Percentiles rank a stretch among this genome's conserved stretches.
These are phyloP conservation scores for Brassica hybrid DNA, from an alignment of 441 rosid genomes.

Conservation along the genomic window DNA sequence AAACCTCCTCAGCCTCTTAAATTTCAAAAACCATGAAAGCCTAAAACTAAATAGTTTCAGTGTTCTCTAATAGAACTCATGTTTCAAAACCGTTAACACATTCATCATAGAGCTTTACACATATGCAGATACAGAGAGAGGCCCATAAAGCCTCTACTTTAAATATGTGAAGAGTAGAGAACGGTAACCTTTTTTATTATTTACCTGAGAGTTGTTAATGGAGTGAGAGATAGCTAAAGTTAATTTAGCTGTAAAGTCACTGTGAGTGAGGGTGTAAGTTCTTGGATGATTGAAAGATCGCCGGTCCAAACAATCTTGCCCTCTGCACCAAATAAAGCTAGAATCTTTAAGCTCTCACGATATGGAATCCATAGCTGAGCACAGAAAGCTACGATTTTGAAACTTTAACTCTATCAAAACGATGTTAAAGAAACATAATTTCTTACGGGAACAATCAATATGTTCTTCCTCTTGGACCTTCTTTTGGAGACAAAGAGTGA, in stretches of 20 bases:
- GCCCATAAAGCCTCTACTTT: background rate
- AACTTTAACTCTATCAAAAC: background rate
- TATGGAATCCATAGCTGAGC: background rate
- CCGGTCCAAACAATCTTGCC: slow-evolving; percentile 92
- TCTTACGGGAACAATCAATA: slow-evolving; percentile 60
- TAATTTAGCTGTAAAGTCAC: slow-evolving; percentile 78
- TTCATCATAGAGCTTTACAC: too few species aligned
- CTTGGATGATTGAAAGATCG: slow-evolving; percentile 90
- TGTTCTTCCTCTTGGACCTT: slow-evolving; percentile 57
- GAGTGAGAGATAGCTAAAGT: slow-evolving; percentile 89
- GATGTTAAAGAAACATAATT: background rate
- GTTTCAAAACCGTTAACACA: too few species aligned
- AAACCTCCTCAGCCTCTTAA: background rate
- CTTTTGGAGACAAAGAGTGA: slow-evolving; percentile 50
- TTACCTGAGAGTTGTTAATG: slow-evolving; percentile 90
- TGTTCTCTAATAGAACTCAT: too few species aligned
- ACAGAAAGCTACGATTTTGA: too few species aligned
- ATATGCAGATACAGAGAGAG: too few species aligned
- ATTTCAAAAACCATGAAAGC: background rate
- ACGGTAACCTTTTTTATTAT: background rate
- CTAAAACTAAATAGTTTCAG: too few species aligned
- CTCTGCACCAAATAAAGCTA: slow-evolving; percentile 47
- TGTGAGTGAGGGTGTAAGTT: slow-evolving; percentile 86
- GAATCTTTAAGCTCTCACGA: background rate
- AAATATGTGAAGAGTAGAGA: background rate